Evolutionary conservation across 192 early-diverging fungal genomes (phyloP).

Genomic region (Coemansia sp.): DNA sequence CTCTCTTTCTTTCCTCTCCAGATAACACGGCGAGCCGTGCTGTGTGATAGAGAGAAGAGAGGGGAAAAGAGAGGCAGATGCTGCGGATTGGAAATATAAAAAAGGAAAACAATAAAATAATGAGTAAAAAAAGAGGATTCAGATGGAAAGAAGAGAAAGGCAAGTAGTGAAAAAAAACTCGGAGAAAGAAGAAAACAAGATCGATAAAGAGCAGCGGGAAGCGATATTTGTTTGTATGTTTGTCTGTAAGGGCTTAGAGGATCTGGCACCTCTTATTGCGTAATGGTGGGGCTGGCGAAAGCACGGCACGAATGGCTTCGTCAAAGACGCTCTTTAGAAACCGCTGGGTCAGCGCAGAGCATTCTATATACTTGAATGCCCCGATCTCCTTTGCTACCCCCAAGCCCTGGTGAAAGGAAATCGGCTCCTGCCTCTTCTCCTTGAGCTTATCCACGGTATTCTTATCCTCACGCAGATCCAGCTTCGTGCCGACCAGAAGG

Average conservation of each 20-base stretch:
- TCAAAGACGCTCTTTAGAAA: conserved; percentile 99
- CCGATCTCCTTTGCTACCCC: conserved; percentile 86
- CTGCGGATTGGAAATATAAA: conserved; percentile 7
- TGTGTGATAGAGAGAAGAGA: neutral
- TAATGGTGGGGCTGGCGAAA: conserved; percentile 67
- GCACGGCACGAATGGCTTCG: conserved; percentile 93
- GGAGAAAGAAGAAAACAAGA: neutral
- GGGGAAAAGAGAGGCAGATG: neutral
- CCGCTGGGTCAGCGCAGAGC: conserved; percentile 96
- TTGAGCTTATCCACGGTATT: conserved; percentile 87
- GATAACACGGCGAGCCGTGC: neutral
- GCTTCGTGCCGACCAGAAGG: conserved; percentile 95
- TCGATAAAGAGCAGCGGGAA: neutral
- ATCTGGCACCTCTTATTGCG: conserved; percentile 77
- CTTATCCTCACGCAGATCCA: conserved; percentile 93
- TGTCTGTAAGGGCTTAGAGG: conserved; percentile 55
- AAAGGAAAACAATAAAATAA: conserved; percentile 19
- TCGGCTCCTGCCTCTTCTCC: conserved; percentile 84
- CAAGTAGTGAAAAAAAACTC: neutral
- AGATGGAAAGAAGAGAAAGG: conserved; percentile 9
- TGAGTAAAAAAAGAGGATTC: conserved; percentile 11
- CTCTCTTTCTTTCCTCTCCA: neutral
- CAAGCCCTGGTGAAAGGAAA: conserved; percentile 83
- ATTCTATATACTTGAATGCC: conserved; percentile 94
- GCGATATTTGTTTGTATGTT: neutral